phyloP scores from a whole-genome alignment of 2,329 filamentous ascomycete species.

The Neobulgaria alba region DNA sequence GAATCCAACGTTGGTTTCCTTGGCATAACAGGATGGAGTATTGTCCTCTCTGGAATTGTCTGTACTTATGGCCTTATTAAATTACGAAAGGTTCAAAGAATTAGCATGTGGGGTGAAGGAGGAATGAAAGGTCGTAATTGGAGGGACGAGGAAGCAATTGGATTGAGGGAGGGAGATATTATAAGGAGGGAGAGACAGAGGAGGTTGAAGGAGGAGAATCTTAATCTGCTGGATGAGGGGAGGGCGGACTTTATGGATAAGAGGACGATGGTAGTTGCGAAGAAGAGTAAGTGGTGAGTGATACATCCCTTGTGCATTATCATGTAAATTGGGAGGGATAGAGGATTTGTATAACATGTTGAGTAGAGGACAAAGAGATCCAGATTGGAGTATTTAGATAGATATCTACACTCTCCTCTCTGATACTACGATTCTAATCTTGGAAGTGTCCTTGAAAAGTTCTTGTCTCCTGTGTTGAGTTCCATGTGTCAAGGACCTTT shows the following conservation, averaged over 20 bases:
- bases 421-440: too few relatives aligned
- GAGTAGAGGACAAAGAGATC: too few relatives aligned
- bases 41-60: slow-evolving; percentile 65
- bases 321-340: too few relatives aligned
- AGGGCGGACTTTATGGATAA: neutral
- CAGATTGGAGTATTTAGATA: too few relatives aligned
- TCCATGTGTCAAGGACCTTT: too few relatives aligned
- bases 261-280: neutral
- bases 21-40: slow-evolving; percentile 62
- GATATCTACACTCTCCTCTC: too few relatives aligned
- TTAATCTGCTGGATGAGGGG: neutral
- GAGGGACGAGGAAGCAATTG: slow-evolving; percentile 19
- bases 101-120: slow-evolving; percentile 61
- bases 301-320: too few relatives aligned
- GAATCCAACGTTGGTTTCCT: slow-evolving; percentile 83
- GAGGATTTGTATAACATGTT: too few relatives aligned
- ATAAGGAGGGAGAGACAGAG: neutral
- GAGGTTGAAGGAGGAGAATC: neutral
- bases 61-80: slow-evolving; percentile 78
- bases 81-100: slow-evolving; percentile 75
- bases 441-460: too few relatives aligned
- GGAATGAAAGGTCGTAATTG: slow-evolving; percentile 24
- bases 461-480: too few relatives aligned
- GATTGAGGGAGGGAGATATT: neutral
- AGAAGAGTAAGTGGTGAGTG: too few relatives aligned